These are phyloP conservation scores for Colletotrichum liriopes DNA, from an alignment of 2,329 filamentous ascomycete species.

Conservation along the genomic window DNA sequence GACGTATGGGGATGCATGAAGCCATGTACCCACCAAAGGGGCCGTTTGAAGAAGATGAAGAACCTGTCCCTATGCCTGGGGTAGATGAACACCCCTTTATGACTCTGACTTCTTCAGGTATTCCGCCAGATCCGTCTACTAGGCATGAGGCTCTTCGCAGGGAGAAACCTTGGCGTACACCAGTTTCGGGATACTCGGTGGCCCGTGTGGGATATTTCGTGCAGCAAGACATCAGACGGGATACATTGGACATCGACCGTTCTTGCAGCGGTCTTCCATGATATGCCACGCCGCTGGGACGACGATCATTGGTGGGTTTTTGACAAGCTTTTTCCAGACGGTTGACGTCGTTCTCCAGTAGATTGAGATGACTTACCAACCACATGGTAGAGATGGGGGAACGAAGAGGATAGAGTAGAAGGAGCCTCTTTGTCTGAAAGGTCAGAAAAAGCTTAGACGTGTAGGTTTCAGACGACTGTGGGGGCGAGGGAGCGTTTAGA, in stretches of 20 bases:
- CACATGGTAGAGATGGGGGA: not conserved
- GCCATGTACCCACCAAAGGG: not conserved
- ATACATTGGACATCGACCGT: not conserved
- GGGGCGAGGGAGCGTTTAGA: slow-evolving; percentile 1
- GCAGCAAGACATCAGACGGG: slow-evolving; percentile 11
- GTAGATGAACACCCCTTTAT: slow-evolving; percentile 13
- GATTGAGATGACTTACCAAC: not conserved
- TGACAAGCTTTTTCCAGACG: not conserved
- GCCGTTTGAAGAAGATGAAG: slow-evolving; percentile 24
- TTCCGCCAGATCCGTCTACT: not conserved
- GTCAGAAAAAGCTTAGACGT: not conserved
- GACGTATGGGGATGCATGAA: not conserved
- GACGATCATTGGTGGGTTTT: slow-evolving; percentile 5
- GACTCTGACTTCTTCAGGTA: slow-evolving; percentile 2
- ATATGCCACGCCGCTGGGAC: not conserved
- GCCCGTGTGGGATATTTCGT: slow-evolving; percentile 2
- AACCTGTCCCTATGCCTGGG: not conserved
- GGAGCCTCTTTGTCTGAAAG: not conserved
- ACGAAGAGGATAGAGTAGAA: not conserved
- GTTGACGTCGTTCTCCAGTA: not conserved
- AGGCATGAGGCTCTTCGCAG: not conserved
- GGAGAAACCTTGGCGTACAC: not conserved
- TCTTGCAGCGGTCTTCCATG: not conserved
- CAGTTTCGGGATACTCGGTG: not conserved
- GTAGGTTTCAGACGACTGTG: slow-evolving; percentile 24